Base-by-base conservation (phyloP, 2,329 filamentous ascomycete genomes). In the Trichoderma sp. region DNA sequence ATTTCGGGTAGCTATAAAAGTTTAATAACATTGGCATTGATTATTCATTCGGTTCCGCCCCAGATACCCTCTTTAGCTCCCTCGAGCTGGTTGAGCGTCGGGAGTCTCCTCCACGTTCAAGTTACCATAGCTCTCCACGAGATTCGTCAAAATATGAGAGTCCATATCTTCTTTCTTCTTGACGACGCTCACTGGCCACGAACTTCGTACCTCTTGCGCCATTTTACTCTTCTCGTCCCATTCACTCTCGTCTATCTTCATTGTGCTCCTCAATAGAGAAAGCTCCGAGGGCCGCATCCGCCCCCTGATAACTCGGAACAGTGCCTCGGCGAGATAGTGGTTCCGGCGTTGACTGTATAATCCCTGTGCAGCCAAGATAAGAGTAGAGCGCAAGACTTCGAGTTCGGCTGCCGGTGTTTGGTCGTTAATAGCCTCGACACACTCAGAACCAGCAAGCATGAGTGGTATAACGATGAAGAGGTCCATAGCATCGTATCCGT, bases 271-370 rank as follows among this genome's bases (percentile, higher is more conserved):
- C 4, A 63, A 19, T 8, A 63, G 42, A 1, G 59, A 32, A 15
- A 52, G 19, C 19, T 63, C 59, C 5, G 19, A 22, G 0, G 70
- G 68, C 0, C 75, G 70, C 78, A 80, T 80, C 6, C 72, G 73
- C 1, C 77, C 77, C 3, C 74, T 71, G 15, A 80, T 70, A 1
- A 80, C 75, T 0, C 72, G 72, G 64, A 77, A 80, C 0, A 80
- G 69, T 0, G 75, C 74, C 42, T 77, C 71, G 0, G 74, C 76
- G 6, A 80, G 61, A 63, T 79, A 77, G 54, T 79, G 74, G 35
- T 77, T 79, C 9, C 67, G 74, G 1, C 76, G 75, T 56, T 80
- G 78, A 35, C 69, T 67, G 58, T 75, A 74, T 0, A 80, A 65
- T 0, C 79, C 78, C 37, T 78, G 75, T 1, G 74, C 76, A 10